A percentile compares a stretch with the other conserved stretches of the same genome.
phyloP scores from a whole-genome alignment of 306 rosid species.

The Trifolium pratense region DNA sequence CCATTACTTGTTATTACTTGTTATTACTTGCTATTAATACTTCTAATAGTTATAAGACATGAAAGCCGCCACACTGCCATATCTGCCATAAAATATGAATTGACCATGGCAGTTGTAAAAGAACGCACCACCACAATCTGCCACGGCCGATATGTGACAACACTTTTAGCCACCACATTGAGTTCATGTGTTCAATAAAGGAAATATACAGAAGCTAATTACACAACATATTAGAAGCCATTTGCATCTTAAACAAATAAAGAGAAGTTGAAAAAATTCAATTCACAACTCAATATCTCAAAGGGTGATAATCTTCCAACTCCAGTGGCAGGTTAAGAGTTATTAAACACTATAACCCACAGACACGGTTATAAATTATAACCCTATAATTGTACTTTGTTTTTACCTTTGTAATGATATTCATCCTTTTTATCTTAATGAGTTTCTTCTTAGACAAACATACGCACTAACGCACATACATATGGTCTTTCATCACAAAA shows the following conservation, averaged over 20 bases:
- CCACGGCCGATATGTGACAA: no score
- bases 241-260: neutral
- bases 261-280: constrained; percentile 7
- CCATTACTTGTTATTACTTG: neutral
- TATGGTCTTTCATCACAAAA: neutral
- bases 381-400: neutral
- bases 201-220: constrained; percentile 14
- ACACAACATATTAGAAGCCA: constrained; percentile 10
- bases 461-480: neutral
- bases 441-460: neutral
- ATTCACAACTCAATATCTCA: constrained; percentile 1
- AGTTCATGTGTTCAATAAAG: constrained; percentile 30
- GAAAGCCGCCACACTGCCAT: neutral
- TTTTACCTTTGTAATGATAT: constrained; percentile 4
- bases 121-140: no score
- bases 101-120: no score
- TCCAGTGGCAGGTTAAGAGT: constrained; percentile 6
- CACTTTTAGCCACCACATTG: constrained; percentile 6
- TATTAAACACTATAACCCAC: constrained; percentile 2
- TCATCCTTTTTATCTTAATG: neutral
- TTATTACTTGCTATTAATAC: no score
- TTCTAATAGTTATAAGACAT: no score
- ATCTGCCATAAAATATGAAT: no score
- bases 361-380: neutral
- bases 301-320: neutral